Base-by-base conservation (phyloP, 129 eudicot genomes). In the Solidago caesia region DNA sequence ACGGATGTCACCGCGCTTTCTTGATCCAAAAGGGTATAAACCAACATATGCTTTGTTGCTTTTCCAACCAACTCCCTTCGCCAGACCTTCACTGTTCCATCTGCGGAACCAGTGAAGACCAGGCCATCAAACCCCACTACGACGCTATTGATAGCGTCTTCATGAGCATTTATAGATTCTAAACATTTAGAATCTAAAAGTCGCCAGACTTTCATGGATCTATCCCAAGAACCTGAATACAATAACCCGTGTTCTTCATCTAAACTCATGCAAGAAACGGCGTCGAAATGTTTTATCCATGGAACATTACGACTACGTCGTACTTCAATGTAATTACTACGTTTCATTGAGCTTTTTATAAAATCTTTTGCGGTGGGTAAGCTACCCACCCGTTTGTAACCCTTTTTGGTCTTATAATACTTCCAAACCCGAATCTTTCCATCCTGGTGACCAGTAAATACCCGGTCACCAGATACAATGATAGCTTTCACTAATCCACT, bases 151-250 rank as follows among this genome's bases (percentile, higher is more conserved):
- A 95, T 64, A 4, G 99, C 99, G 53, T 95, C 99, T 0, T 91
- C 87, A 39, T 95, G 99, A 0, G 94, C 97, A 25, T 5, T 53
- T 14, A 95, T 72, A 1, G 97, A 88, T 49, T 95, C 99, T 47
- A 95, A 63, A 52, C 99, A 95, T 27, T 89, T 91, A 0, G 84
- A 89, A 81, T 95, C 96, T 0, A 92, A 82, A 0, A 95, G 41
- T 39, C 96, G 70, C 99, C 97, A 95, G 1, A 95, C 93, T 46
- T 95, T 95, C 13, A 91, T 8, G 0, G 97, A 80, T 61, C 79
- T 91, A 70, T 95, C 99, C 99, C 99, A 95, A 0, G 99, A 95
- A 7, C 97, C 96, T 2, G 99, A 88, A 48, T 95, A 95, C 16
- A 95, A 64, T 43, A 95, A 48, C 44, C 96, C 96, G 2, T 48